These are phyloP conservation scores for Colletotrichum filicis DNA, from an alignment of 2,329 filamentous ascomycete genomes.

Conservation along the genomic window DNA sequence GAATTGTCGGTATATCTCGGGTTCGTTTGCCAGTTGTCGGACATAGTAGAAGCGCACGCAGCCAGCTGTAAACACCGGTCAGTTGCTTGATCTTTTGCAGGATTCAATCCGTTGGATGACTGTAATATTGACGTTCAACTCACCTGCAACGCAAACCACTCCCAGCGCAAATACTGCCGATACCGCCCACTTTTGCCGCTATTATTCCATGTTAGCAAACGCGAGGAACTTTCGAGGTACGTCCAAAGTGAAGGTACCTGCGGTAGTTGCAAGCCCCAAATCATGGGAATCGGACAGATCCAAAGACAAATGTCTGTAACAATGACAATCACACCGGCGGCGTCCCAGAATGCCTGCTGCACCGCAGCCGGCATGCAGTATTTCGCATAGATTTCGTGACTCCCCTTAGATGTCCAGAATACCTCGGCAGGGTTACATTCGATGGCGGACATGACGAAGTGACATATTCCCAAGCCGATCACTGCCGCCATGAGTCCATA, in stretches of 20 bases:
- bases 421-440: background rate
- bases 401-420: constrained; percentile 11
- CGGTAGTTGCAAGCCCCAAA: constrained; percentile 8
- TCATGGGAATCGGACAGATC: constrained; percentile 16
- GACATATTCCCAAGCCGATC: background rate
- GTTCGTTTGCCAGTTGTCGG: constrained; percentile 5
- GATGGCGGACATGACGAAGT: constrained; percentile 2
- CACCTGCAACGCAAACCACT: constrained; percentile 7
- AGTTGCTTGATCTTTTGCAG: background rate
- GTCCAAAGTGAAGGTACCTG: background rate
- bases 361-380: background rate
- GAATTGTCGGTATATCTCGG: constrained; percentile 11
- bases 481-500: background rate
- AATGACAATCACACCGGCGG: constrained; percentile 4
- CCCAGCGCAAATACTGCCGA: constrained; percentile 13
- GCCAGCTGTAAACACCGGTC: background rate
- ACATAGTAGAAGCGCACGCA: constrained; percentile 24
- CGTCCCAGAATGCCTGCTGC: constrained; percentile 17
- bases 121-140: background rate
- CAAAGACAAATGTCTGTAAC: constrained; percentile 21
- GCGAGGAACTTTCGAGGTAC: too few relatives aligned
- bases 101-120: too few relatives aligned
- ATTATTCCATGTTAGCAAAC: background rate
- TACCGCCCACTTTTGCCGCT: constrained; percentile 16
- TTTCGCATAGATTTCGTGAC: background rate